Conservation (phyloP, 306 rosid genomes). For the Casuarina cunninghamiana region DNA sequence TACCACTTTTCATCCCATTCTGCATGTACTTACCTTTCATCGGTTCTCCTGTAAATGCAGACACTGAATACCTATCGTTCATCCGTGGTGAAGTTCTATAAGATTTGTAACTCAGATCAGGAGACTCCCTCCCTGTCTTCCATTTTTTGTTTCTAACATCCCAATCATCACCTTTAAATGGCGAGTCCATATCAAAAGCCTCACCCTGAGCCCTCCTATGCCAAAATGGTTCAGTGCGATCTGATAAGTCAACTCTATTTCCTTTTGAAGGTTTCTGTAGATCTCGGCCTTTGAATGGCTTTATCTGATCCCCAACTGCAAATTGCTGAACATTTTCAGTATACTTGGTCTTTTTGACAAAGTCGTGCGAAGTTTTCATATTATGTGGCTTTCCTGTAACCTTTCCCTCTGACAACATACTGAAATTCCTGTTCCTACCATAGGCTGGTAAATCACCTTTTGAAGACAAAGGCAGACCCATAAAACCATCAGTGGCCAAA, state of each 20-base stretch:
- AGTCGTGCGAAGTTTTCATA: constrained; percentile 48
- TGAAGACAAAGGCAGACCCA: constrained; percentile 57
- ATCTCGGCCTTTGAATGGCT: constrained; percentile 48
- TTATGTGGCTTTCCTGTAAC: constrained; percentile 51
- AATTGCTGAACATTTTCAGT: constrained; percentile 58
- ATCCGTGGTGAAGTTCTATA: constrained; percentile 74
- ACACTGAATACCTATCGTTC: constrained; percentile 50
- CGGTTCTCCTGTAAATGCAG: constrained; percentile 67
- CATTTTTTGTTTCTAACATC: constrained; percentile 60
- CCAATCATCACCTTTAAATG: constrained; percentile 61
- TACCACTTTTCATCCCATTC: constrained; percentile 59
- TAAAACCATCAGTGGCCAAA: constrained; percentile 43
- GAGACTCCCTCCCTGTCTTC: constrained; percentile 72
- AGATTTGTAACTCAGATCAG: constrained; percentile 57
- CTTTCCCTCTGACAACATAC: constrained; percentile 48
- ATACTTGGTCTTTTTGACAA: constrained; percentile 55
- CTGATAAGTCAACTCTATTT: constrained; percentile 46
- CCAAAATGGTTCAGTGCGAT: constrained; percentile 41
- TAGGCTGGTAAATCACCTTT: constrained; percentile 54
- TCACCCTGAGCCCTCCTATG: constrained; percentile 51
- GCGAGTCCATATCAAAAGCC: constrained; percentile 53
- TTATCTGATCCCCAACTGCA: constrained; percentile 49
- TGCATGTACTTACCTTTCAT: constrained; percentile 46
- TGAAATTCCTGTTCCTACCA: constrained; percentile 48
- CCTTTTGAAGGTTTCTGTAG: constrained; percentile 40